Percentiles rank a stretch among this genome's conserved stretches.
Conservation (phyloP, 306 rosid species). For the Gynostemma pentaphyllum region DNA sequence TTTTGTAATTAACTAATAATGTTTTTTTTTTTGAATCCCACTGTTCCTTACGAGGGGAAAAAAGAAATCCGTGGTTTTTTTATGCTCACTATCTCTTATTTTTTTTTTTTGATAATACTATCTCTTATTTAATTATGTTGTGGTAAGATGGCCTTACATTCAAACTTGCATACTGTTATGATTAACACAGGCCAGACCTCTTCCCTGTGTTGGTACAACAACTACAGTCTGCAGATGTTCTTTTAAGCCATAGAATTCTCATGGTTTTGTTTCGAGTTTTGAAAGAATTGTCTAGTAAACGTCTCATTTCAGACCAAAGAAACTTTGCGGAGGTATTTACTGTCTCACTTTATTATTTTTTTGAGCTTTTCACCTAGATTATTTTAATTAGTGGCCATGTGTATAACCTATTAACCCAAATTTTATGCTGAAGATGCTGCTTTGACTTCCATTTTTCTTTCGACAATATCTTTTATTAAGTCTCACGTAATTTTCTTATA, state of each 20-base stretch:
- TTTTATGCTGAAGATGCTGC: not conserved
- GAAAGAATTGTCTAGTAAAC: conserved; percentile 86
- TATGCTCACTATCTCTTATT: not conserved
- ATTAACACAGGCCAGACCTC: conserved; percentile 78
- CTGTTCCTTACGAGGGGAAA: no score
- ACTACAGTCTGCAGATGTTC: conserved; percentile 74
- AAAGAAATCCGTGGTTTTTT: not conserved
- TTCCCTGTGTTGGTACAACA: conserved; percentile 70
- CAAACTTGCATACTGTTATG: conserved; percentile 15
- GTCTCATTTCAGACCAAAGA: conserved; percentile 73
- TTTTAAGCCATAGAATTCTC: conserved; percentile 75
- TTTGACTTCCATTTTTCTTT: not conserved
- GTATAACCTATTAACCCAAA: not conserved
- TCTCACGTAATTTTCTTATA: no score
- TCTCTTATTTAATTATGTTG: not conserved
- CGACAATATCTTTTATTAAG: not conserved
- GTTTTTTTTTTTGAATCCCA: no score
- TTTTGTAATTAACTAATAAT: no score
- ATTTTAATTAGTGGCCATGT: not conserved
- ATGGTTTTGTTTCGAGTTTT: conserved; percentile 69
- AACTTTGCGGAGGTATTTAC: conserved; percentile 70
- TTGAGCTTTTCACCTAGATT: not conserved
- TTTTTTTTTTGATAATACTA: no score
- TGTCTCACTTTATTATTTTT: not conserved
- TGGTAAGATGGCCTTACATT: not conserved